Evolutionary conservation across 2,329 filamentous ascomycete genomes (phyloP), one percentile per base, ranked within the genome.

Genomic region (Dothidotthia symphoricarpi): DNA sequence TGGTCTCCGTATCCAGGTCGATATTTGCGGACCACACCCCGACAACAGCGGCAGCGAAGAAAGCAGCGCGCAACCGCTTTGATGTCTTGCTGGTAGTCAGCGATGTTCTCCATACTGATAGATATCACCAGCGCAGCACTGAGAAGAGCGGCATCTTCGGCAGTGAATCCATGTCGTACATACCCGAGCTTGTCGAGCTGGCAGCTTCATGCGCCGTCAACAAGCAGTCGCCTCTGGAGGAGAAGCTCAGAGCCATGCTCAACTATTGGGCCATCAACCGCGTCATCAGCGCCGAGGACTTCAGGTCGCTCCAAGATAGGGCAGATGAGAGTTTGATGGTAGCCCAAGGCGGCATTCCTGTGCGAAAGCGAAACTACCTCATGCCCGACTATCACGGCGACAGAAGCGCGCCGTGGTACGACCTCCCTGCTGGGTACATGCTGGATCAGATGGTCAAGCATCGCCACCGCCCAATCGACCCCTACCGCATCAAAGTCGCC

Each of bases 341-440:
- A 27, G 53, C 51, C 6, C 59, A 55, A 44, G 54, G 55, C 8
- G 49, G 47, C 16, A 45, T 33, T 3, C 47, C 45, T 22, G 35
- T 75, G 12, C 83, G 78, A 52, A 74, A 83, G 43, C 69, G 70
- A 1, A 55, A 84, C 22, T 91, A 81, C 56, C 66, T 84, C 17
- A 76, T 95, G 64, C 89, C 89, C 14, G 74, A 85, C 1, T 79
- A 77, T 39, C 89, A 95, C 61, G 89, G 89, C 27, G 86, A 94
- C 58, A 69, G 76, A 2, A 77, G 79, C 0, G 81, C 77, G 3
- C 81, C 85, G 0, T 95, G 85, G 78, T 86, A 89, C 67, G 88
- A 95, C 49, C 71, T 94, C 1, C 88, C 88, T 0, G 88, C 88
- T 1, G 85, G 81, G 2, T 91, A 87, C 49, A 83, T 90, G 73